Conservation (phyloP, 345 rosid genomes). For the Camelina neglecta region DNA sequence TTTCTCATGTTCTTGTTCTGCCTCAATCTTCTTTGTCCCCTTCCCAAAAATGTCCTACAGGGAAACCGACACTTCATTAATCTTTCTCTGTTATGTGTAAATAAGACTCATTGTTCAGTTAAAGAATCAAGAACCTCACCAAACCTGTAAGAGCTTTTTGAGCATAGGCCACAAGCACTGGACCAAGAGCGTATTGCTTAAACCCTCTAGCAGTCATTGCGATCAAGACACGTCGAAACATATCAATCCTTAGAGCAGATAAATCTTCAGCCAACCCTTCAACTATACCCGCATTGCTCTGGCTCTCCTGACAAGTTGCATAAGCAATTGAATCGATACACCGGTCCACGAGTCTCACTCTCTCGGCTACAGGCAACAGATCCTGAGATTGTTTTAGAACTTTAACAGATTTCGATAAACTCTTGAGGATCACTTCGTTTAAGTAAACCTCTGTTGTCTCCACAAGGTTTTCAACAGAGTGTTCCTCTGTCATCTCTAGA, state of each 20-base stretch:
- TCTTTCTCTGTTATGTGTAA: background rate
- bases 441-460: constrained; percentile 74
- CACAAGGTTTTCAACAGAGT: constrained; percentile 68
- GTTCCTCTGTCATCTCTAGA: constrained; percentile 89
- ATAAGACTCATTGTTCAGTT: constrained; percentile 1
- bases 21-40: constrained; percentile 72
- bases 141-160: constrained; percentile 87
- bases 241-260: constrained; percentile 64
- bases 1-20: constrained; percentile 74
- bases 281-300: constrained; percentile 47
- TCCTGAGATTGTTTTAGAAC: constrained; percentile 58
- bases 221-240: constrained; percentile 70
- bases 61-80: background rate
- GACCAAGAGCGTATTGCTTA: constrained; percentile 70
- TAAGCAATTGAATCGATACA: constrained; percentile 80
- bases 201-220: constrained; percentile 87
- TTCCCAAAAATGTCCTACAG: constrained; percentile 64
- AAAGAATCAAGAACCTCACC: constrained; percentile 61
- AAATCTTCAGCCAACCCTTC: constrained; percentile 92
- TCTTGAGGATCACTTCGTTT: constrained; percentile 68
- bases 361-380: constrained; percentile 70
- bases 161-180: constrained; percentile 83
- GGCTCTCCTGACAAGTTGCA: constrained; percentile 66
- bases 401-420: constrained; percentile 63
- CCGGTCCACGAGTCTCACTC: constrained; percentile 66